Evolutionary conservation across 306 rosid species (phyloP).

Genomic region (Fagus sylvatica): DNA sequence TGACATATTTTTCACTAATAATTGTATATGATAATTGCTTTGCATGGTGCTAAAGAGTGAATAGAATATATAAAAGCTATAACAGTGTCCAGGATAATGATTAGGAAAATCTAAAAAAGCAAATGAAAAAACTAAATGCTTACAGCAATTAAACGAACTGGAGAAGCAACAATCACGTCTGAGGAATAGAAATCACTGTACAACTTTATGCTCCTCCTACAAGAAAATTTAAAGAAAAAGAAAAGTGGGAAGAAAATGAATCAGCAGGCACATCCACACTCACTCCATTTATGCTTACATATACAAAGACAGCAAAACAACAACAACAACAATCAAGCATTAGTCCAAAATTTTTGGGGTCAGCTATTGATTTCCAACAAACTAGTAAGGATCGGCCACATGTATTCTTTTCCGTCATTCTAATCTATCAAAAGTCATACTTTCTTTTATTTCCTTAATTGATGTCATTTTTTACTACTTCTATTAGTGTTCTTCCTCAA

Average conservation of each 20-base stretch:
- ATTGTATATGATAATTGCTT: not conserved
- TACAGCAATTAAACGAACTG: constrained; percentile 75
- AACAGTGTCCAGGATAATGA: not conserved
- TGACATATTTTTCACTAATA: too few species aligned
- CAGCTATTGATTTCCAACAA: too few species aligned
- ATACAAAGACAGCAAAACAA: not conserved
- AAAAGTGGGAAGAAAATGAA: constrained; percentile 5
- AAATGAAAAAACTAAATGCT: constrained; percentile 16
- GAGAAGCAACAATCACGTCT: constrained; percentile 83
- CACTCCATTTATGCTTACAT: not conserved
- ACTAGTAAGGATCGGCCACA: too few species aligned
- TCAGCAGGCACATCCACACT: not conserved
- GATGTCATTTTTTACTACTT: too few species aligned
- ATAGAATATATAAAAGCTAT: constrained; percentile 4
- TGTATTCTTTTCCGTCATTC: too few species aligned
- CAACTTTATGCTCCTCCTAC: constrained; percentile 79
- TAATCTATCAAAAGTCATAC: too few species aligned
- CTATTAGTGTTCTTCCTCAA: too few species aligned
- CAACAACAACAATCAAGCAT: too few species aligned
- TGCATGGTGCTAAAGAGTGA: not conserved
- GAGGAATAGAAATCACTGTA: constrained; percentile 90
- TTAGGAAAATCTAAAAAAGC: constrained; percentile 9
- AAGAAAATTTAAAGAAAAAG: constrained; percentile 4
- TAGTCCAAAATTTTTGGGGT: too few species aligned
- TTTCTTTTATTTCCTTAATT: too few species aligned